Base-by-base conservation (phyloP, 2,329 filamentous ascomycete genomes). In the Xylariales sp. region DNA sequence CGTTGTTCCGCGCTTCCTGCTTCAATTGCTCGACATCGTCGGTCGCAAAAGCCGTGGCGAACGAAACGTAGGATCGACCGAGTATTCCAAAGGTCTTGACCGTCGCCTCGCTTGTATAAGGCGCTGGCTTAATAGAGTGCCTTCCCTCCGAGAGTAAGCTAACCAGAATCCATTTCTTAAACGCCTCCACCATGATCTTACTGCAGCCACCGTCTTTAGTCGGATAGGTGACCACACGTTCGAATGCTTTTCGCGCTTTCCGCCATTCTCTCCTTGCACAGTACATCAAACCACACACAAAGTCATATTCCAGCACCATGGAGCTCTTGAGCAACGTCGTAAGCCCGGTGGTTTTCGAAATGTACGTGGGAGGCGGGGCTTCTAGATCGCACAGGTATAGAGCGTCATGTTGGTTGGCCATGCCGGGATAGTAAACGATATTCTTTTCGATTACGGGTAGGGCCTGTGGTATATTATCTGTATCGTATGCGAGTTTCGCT, bases 141-240 rank as follows among this genome's bases (percentile, higher is more conserved):
- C 84, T 87, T 71, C 94, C 94, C 61, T 89, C 82, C 6, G 87
- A 84, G 18, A 99, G 82, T 62, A 97, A 84, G 61, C 89, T 89
- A 9, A 94, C 86, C 16, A 99, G 82, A 8, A 97, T 78, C 92
- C 93, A 97, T 80, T 95, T 97, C 81, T 95, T 97, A 83, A 97
- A 95, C 5, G 93, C 93, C 72, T 97, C 93, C 3, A 92, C 84
- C 91, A 96, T 96, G 58, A 97, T 85, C 77, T 89, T 90, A 78
- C 91, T 95, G 12, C 89, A 84, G 43, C 88, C 85, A 39, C 84
- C 82, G 23, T 89, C 90, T 59, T 83, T 84, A 0, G 85, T 83
- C 0, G 94, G 93, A 65, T 90, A 89, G 3, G 90, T 87, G 43
- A 97, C 83, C 50, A 88, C 86, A 66, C 87, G 84, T 72, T 89